phyloP scores from a whole-genome alignment of 139 green algal genomes.

The Spirogloea muscicola region DNA sequence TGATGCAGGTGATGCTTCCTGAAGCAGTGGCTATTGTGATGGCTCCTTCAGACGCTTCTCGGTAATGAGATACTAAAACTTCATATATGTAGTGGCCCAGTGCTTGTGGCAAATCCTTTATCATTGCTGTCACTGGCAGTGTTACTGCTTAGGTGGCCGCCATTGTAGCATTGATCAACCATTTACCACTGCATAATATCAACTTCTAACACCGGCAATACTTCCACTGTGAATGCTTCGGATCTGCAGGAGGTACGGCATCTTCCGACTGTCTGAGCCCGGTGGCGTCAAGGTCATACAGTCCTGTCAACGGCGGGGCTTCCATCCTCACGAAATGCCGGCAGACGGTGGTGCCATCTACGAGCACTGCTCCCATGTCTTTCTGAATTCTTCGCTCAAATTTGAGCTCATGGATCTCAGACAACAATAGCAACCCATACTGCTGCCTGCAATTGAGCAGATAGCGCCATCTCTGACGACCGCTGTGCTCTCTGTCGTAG shows the following conservation, averaged over 20 bases:
- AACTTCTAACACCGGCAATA: no score
- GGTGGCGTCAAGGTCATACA: slow-evolving; percentile 83
- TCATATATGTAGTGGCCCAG: background rate
- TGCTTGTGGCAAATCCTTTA: background rate
- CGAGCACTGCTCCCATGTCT: slow-evolving; percentile 89
- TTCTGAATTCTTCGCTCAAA: slow-evolving; percentile 67
- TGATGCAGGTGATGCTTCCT: slow-evolving; percentile 80
- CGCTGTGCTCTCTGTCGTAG: no score
- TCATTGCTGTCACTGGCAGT: background rate
- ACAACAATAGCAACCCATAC: no score
- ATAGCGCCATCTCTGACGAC: no score
- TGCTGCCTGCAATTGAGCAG: no score
- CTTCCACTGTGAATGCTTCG: no score
- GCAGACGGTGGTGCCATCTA: slow-evolving; percentile 74
- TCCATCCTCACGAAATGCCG: slow-evolving; percentile 69
- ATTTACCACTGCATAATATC: no score
- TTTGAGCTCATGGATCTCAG: slow-evolving; percentile 81
- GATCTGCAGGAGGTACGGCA: slow-evolving; percentile 65
- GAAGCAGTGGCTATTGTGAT: slow-evolving; percentile 94
- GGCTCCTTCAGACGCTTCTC: slow-evolving; percentile 71
- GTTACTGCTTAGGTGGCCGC: no score
- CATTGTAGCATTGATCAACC: no score
- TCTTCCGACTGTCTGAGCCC: slow-evolving; percentile 87
- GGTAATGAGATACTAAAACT: no score
- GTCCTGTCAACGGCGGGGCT: slow-evolving; percentile 76